Percentiles rank a stretch among this genome's conserved stretches.
phyloP scores from a whole-genome alignment of 768 basidiomycete genomes.

The Boletus huronensis region DNA sequence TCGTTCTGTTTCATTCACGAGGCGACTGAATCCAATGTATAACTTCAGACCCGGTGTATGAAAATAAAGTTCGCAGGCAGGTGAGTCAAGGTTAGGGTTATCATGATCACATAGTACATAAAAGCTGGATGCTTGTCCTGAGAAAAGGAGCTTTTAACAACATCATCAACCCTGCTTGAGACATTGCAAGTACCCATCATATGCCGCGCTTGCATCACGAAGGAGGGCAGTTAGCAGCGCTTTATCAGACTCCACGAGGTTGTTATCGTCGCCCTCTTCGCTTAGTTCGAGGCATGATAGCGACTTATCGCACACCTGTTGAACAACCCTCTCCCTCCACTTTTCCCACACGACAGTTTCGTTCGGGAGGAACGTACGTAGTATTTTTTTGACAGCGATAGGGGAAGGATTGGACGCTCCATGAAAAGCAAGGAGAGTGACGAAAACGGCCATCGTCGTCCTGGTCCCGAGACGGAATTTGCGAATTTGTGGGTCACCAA shows the following conservation, averaged over 20 bases:
- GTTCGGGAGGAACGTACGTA: conserved; percentile 16
- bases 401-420: not conserved
- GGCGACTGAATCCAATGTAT: too few species aligned
- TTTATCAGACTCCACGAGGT: not conserved
- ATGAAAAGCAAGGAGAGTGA: conserved; percentile 12
- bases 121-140: not conserved
- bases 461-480: conserved; percentile 17
- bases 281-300: not conserved
- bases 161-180: not conserved
- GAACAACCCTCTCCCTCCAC: conserved; percentile 20
- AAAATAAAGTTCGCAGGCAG: too few species aligned
- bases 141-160: not conserved
- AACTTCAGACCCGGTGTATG: too few species aligned
- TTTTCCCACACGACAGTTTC: conserved; percentile 21
- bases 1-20: too few species aligned
- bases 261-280: not conserved
- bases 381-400: conserved; percentile 2
- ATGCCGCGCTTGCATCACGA: conserved; percentile 16
- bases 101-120: too few species aligned
- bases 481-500: conserved; percentile 6
- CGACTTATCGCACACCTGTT: conserved; percentile 7
- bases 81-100: too few species aligned
- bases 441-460: conserved; percentile 15
- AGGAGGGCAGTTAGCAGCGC: conserved; percentile 15
- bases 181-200: not conserved